Base-by-base conservation (phyloP, 345 rosid species). In the Syzygium aqueum region DNA sequence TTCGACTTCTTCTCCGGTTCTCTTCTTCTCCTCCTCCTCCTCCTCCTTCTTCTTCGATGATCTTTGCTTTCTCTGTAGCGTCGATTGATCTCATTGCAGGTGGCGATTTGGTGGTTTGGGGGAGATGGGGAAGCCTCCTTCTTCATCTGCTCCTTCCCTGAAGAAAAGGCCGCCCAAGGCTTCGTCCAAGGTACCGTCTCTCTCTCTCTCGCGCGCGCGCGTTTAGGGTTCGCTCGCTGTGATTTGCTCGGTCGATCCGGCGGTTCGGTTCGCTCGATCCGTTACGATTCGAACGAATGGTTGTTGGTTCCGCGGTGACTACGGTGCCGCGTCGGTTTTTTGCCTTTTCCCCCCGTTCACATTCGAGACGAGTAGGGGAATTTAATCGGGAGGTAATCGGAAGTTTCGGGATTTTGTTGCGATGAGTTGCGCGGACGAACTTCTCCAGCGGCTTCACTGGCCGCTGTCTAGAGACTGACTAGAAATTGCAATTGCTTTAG, bases 131-230 rank as follows among this genome's bases (percentile, higher is more conserved):
- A 73, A 73, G 40, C 80, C 80, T 11, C 16, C 30, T 8, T n/a
- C 73, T 19, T 49, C 85, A 14, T 85, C 86, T 27, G 50, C 85
- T 2, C 2, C 86, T 85, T 92, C 96, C 56, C 59, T 63, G 30
- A 93, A 92, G 93, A 93, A 90, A 86, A 91, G 92, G 86, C 93
- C 90, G 67, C 89, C 95, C 63, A 91, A 87, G 90, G 86, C 86
- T 88, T 87, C 92, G 5, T 91, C 94, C 53, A 63, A 89, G 96
- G 96, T 92, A 91, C 77, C 86, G 52, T 78, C 85, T 88, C 86
- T 84, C 46, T 43, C 46, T 43, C 43, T 40, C 43, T 21, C 40
- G 11, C 5, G 21, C 63, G 73, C 8, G 13, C 7, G 30, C 21
- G 22, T 28, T 65, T 67, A 33, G 78, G 78, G 78, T 33, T 67